phyloP scores from a whole-genome alignment of 2,329 filamentous ascomycete genomes.

The Paraconiothyrium brasiliense region DNA sequence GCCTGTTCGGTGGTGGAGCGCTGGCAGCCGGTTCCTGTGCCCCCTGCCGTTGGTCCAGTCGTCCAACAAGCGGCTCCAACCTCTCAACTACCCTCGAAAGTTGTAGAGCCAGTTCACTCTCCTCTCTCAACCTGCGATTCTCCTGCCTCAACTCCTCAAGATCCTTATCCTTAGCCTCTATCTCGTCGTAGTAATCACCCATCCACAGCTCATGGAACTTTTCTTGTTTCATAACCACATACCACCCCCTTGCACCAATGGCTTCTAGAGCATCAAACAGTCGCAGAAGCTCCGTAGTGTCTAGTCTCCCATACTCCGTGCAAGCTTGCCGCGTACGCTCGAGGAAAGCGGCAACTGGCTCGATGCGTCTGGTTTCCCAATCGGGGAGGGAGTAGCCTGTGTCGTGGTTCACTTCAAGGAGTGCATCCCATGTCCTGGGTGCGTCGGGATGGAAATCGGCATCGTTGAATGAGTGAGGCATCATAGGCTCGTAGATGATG shows the following conservation, averaged over 20 bases:
- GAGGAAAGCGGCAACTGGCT: neutral
- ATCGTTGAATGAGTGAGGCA: no score
- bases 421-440: neutral
- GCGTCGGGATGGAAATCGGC: neutral
- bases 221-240: neutral
- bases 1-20: neutral
- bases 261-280: conserved; percentile 6
- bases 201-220: neutral
- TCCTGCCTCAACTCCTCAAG: neutral
- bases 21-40: neutral
- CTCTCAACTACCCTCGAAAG: neutral
- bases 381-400: neutral
- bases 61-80: neutral
- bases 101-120: neutral
- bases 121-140: neutral
- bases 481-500: no score
- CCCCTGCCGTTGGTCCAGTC: neutral
- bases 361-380: neutral
- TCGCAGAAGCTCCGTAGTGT: neutral
- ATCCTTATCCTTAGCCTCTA: neutral
- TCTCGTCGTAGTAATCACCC: neutral
- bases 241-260: conserved; percentile 16
- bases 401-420: neutral
- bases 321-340: conserved; percentile 6
- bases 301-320: neutral